Conservation (phyloP, 2,329 filamentous ascomycete species). For the Pestalotiopsis sp. region DNA sequence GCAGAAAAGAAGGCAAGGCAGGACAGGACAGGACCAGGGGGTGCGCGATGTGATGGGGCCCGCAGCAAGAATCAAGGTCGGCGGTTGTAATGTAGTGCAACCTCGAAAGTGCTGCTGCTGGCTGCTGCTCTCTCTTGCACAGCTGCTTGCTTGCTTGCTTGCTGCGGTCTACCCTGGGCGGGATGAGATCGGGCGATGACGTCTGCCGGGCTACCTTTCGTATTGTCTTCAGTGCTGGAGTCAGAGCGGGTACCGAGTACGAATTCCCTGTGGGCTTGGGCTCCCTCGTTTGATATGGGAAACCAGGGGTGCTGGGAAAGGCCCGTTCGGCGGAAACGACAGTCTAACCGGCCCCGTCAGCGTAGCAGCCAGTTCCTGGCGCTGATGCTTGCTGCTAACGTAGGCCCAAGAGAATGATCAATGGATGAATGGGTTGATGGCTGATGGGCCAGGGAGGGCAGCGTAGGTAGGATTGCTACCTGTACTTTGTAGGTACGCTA, state of each 20-base stretch:
- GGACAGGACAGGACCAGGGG: neutral
- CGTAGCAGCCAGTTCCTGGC: neutral
- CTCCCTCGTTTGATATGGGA: conserved; percentile 10
- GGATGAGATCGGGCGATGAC: conserved; percentile 1
- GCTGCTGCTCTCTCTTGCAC: neutral
- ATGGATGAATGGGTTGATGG: neutral
- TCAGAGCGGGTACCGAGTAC: neutral
- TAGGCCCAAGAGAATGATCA: neutral
- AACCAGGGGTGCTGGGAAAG: neutral
- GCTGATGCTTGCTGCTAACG: neutral
- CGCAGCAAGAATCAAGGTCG: neutral
- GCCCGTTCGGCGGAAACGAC: conserved; percentile 3
- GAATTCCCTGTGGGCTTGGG: neutral
- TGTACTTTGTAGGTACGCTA: too few relatives aligned
- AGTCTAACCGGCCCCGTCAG: conserved; percentile 3
- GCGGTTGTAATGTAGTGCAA: neutral
- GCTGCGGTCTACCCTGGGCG: neutral
- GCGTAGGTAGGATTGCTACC: neutral
- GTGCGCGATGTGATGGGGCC: neutral
- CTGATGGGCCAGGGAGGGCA: neutral
- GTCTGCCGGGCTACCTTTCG: conserved; percentile 9
- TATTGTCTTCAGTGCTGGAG: conserved; percentile 2
- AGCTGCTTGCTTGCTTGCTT: too few relatives aligned
- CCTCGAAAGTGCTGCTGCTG: neutral
- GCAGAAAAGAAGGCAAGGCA: neutral